Evolutionary conservation across 768 basidiomycete species (phyloP), one percentile per base, ranked within the genome.

Genomic region (Trametes cinnabarina): DNA sequence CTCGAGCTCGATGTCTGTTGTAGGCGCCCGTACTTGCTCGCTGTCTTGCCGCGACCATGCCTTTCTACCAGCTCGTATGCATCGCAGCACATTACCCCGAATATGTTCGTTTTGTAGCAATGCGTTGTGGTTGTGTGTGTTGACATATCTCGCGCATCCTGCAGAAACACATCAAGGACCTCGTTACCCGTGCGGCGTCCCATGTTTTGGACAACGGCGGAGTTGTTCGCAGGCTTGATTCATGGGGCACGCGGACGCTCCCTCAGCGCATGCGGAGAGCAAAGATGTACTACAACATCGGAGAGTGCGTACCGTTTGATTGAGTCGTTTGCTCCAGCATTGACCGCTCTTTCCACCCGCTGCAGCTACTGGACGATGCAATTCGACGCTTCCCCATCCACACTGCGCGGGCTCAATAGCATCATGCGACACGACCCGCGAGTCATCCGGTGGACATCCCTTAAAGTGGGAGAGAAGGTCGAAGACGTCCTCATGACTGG

Each of bases 321-420:
- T 20, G 41, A 3, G 34, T 14, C 41, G 47, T 14, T 32, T 44
- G 39, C 30, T 50, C 14, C 22, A 20, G 62, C 23, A 70, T 56
- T 39, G 6, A 4, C 22, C 34, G 19, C 14, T 15, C 51, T 22
- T 48, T 51, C 6, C 30, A 3, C 46, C 6, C 30, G 6, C 30
- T 32, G 30, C 64, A 95, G 93, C 65, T 94, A 94, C 70, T 95
- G 92, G 92, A 86, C 88, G 4, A 82, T 96, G 77, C 83, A 92
- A 68, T 96, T 94, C 70, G 94, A 96, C 76, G 83, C 90, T 3
- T 88, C 88, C 9, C 93, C 93, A 11, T 76, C 77, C 37, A 85
- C 83, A 0, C 76, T 95, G 47, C 75, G 77, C 6, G 75, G 80
- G 0, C 76, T 96, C n/a, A 84, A 85, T 63, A 72, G 75, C 9